Conservation (phyloP, 2,329 filamentous ascomycete genomes). For the Verticillium nubilum region DNA sequence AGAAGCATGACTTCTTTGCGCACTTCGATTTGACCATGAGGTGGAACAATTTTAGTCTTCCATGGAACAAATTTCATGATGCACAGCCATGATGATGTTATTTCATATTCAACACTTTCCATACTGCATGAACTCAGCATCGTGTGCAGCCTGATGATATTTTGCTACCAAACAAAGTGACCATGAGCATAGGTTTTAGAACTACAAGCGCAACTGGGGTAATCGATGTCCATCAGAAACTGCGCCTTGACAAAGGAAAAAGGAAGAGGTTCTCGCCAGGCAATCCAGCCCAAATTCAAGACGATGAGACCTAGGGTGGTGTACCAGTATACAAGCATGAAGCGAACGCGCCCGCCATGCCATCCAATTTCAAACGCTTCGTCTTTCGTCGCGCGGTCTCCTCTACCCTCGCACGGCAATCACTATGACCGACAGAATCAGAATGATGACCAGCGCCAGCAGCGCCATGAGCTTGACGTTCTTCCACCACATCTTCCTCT, state of each 20-base stretch:
- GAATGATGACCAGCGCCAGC: conserved; percentile 59
- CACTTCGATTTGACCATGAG: too few relatives aligned
- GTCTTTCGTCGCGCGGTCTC: conserved; percentile 7
- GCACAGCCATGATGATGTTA: too few relatives aligned
- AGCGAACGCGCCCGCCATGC: not conserved
- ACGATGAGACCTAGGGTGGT: not conserved
- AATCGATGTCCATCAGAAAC: not conserved
- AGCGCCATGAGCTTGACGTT: conserved; percentile 92
- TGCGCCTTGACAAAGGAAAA: not conserved
- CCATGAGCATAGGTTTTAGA: not conserved
- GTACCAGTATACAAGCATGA: not conserved
- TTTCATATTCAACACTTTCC: too few relatives aligned
- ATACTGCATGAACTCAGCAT: too few relatives aligned
- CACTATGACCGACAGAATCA: conserved; percentile 52
- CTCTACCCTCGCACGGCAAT: conserved; percentile 42
- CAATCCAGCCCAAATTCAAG: not conserved
- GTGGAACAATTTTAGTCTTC: too few relatives aligned
- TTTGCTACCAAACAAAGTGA: not conserved
- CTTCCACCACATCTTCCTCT: conserved; percentile 99
- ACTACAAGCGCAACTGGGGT: not conserved
- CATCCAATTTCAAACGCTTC: not conserved
- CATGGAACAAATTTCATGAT: too few relatives aligned
- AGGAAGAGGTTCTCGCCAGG: not conserved
- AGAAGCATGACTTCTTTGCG: too few relatives aligned
- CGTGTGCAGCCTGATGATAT: not conserved